Base-by-base conservation (phyloP, 2,329 filamentous ascomycete genomes). In the Bipolaris gigantea region DNA sequence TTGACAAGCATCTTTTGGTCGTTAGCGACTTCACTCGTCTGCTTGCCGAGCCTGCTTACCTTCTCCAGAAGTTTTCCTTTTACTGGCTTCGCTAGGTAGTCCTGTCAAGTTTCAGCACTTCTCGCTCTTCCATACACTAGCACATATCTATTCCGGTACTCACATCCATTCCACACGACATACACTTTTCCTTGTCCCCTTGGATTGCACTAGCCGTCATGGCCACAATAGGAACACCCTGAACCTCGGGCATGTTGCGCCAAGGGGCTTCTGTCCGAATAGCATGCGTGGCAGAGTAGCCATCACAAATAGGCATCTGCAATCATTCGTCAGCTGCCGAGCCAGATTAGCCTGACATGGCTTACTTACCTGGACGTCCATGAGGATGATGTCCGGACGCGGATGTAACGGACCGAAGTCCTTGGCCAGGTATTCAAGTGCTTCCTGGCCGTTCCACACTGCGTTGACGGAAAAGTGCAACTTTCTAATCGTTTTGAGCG, bases 121-220 rank as follows among this genome's bases (percentile, higher is more conserved):
- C 49, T 41, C 42, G 58, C 41, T 46, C 41, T 36, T 53, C 41
- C 39, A 48, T 50, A 53, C 48, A 49, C 46, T 48, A 51, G 38
- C 48, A 45, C 51, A 15, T 19, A 30, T 25, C 43, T 18, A 33
- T 21, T 43, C 48, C 18, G 46, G n/a, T 16, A 66, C 68, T 70
- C 50, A 72, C 70, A 58, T 91, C 88, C 89, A 91, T 91, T 30
- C 89, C 89, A 8, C 55, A 57, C n/a, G 87, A 86, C 56, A 81
- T 81, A 55, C 88, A 91, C 67, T 90, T 90, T 68, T 91, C 88
- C 44, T 82, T 80, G 64, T 92, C 89, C 4, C 89, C 89, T 67
- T 90, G 87, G 36, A 91, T 90, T 0, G 89, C 89, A 4, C 85
- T 89, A 4, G 88, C 89, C 0, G 89, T 92, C 87, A 92, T 90